phyloP scores from a whole-genome alignment of 2,329 filamentous ascomycete species.

The Colletotrichum sp. region DNA sequence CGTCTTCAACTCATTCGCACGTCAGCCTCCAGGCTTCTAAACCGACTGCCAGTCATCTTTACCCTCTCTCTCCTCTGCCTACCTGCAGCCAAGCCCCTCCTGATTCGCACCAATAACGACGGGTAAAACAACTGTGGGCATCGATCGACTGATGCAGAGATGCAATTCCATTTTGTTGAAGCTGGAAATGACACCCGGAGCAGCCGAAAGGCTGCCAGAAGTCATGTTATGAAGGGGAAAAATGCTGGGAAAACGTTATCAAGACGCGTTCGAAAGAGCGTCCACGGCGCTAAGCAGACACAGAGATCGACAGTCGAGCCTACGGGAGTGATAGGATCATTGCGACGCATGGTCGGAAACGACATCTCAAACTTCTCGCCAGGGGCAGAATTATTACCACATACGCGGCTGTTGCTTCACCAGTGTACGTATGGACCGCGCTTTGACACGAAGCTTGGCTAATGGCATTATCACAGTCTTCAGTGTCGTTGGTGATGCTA shows the following conservation, averaged over 20 bases:
- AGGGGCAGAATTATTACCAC: background rate
- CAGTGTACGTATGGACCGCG: background rate
- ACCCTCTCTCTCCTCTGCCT: background rate
- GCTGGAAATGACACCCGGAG: background rate
- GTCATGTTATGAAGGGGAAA: background rate
- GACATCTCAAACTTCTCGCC: background rate
- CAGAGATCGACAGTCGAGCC: background rate
- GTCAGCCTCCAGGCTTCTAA: background rate
- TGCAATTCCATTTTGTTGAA: background rate
- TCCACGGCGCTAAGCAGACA: background rate
- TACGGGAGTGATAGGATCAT: background rate
- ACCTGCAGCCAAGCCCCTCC: rapidly evolving
- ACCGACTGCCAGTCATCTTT: background rate
- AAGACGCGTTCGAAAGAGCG: background rate
- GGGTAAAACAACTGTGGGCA: rapidly evolving
- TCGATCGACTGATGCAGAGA: background rate
- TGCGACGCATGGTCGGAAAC: background rate
- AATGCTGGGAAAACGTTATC: background rate
- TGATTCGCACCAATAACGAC: background rate
- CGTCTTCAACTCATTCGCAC: background rate
- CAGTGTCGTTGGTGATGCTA: background rate
- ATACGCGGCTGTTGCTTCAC: background rate
- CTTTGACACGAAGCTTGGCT: background rate
- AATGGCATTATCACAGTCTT: background rate
- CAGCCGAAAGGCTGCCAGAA: background rate